phyloP scores from a whole-genome alignment of 139 green algal species.

The Coccomyxa sp. region DNA sequence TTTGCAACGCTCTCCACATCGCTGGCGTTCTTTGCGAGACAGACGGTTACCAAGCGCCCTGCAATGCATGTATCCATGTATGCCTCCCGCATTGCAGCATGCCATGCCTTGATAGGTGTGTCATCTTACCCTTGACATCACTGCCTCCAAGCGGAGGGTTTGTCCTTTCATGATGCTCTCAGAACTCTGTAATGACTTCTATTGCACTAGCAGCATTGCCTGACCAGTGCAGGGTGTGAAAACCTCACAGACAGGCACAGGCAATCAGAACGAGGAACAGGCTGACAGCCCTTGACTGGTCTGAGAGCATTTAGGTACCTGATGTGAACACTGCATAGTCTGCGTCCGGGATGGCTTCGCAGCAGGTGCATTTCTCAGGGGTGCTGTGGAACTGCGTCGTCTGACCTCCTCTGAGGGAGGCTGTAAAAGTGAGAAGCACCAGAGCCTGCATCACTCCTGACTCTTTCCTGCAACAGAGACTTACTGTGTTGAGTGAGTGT shows the following conservation, averaged over 20 bases:
- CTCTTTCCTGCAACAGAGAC: neutral
- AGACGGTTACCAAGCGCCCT: conserved; percentile 19
- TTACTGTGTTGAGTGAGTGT: neutral
- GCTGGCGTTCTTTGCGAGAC: neutral
- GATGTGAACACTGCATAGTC: neutral
- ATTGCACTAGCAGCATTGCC: too few species aligned
- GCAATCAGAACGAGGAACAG: too few species aligned
- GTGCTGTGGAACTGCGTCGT: neutral
- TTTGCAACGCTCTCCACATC: conserved; percentile 14
- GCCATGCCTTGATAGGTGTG: neutral
- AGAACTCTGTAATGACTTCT: too few species aligned
- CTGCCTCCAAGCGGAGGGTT: neutral
- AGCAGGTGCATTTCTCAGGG: neutral
- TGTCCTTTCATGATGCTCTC: neutral
- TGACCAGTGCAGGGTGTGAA: too few species aligned
- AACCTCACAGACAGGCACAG: too few species aligned
- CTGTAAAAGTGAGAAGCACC: neutral
- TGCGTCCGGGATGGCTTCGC: neutral
- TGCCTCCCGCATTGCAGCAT: neutral
- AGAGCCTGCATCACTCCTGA: conserved; percentile 2
- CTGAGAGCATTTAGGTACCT: neutral
- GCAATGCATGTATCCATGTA: neutral
- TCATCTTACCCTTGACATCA: neutral
- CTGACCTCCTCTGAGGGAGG: neutral
- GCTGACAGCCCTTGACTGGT: too few species aligned